phyloP scores from a whole-genome alignment of 1,139 yeast species.

The Yamadazyma jaroonii region DNA sequence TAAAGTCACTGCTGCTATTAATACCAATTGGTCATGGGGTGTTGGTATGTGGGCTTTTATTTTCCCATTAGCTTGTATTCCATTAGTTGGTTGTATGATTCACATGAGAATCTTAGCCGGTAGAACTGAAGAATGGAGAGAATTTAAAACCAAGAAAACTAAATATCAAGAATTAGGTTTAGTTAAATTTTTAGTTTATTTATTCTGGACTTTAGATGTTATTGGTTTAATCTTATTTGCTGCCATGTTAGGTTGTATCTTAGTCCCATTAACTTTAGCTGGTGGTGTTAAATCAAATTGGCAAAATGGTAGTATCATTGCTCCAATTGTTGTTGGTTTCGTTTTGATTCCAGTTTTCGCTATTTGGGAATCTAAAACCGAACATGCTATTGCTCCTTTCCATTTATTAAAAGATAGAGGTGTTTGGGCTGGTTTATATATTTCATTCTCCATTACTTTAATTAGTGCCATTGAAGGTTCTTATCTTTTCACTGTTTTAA shows the following conservation, averaged over 20 bases:
- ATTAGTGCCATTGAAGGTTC: conserved; percentile 28
- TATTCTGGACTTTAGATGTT: conserved; percentile 37
- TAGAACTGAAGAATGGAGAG: conserved; percentile 31
- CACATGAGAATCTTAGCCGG: conserved; percentile 38
- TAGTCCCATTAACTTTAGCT: conserved; percentile 40
- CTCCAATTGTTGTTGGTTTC: conserved; percentile 37
- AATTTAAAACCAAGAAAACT: conserved; percentile 20
- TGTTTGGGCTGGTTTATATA: conserved; percentile 29
- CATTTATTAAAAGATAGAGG: conserved; percentile 35
- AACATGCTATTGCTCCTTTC: conserved; percentile 32
- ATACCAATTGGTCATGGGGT: conserved; percentile 27
- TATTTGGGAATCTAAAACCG: conserved; percentile 31
- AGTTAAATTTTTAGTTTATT: conserved; percentile 18
- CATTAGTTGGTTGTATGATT: conserved; percentile 27
- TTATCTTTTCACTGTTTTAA: conserved; percentile 33
- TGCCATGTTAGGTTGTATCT: conserved; percentile 33
- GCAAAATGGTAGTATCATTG: conserved; percentile 30
- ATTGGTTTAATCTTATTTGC: conserved; percentile 30
- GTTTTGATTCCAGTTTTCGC: conserved; percentile 31
- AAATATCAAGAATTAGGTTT: conserved; percentile 24
- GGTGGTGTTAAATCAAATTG: conserved; percentile 31
- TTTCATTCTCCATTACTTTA: conserved; percentile 30
- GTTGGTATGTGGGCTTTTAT: conserved; percentile 42
- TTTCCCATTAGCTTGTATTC: conserved; percentile 35
- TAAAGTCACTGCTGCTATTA: conserved; percentile 35